These are phyloP conservation scores for Neurospora intermedia DNA, from an alignment of 495 filamentous ascomycete species.

Conservation along the genomic window DNA sequence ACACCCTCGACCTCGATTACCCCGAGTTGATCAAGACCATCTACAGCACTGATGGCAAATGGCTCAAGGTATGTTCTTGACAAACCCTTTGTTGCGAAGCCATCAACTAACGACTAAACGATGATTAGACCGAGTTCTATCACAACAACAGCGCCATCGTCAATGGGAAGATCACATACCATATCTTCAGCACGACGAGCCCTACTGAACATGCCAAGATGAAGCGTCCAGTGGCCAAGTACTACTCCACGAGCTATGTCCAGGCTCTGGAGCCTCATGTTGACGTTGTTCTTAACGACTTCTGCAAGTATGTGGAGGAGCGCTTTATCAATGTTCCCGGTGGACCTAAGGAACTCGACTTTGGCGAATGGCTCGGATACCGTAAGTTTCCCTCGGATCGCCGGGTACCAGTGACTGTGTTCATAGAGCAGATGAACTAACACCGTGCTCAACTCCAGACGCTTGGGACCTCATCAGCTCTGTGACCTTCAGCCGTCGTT, in stretches of 20 bases:
- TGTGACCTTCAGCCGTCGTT: slow-evolving; percentile 25
- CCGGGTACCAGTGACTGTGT: neutral
- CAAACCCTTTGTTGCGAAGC: neutral
- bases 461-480: slow-evolving; percentile 26
- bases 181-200: slow-evolving; percentile 24
- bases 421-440: neutral
- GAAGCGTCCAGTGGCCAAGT: slow-evolving; percentile 28
- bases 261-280: slow-evolving; percentile 25
- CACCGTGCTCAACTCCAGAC: slow-evolving; percentile 9
- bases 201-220: slow-evolving; percentile 18
- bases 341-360: slow-evolving; percentile 12
- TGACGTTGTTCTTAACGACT: slow-evolving; percentile 19
- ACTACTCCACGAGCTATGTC: slow-evolving; percentile 22
- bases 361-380: slow-evolving; percentile 25
- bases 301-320: slow-evolving; percentile 23
- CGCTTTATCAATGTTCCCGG: slow-evolving; percentile 16
- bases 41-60: slow-evolving; percentile 23
- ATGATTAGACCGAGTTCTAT: slow-evolving; percentile 29
- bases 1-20: slow-evolving; percentile 36
- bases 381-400: slow-evolving; percentile 5
- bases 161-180: slow-evolving; percentile 26
- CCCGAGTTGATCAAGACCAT: slow-evolving; percentile 24
- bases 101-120: neutral
- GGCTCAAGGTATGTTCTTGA: slow-evolving; percentile 12
- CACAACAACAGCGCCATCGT: slow-evolving; percentile 23